phyloP scores from a whole-genome alignment of 2,329 filamentous ascomycete species.

The Xylariaceae sp. region DNA sequence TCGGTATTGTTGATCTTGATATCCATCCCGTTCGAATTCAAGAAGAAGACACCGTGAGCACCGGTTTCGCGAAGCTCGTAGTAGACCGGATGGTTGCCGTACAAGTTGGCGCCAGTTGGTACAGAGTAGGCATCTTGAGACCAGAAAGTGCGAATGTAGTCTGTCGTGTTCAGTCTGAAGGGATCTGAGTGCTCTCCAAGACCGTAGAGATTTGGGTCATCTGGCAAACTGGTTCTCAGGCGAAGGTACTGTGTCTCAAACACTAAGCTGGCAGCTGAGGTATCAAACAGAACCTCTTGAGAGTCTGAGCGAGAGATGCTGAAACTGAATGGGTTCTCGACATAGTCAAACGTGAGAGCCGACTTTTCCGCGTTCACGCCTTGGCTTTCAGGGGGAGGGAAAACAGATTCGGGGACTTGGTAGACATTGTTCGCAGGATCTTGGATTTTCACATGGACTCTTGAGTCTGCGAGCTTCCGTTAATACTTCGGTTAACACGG shows the following conservation, averaged over 20 bases:
- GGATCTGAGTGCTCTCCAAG: conserved; percentile 74
- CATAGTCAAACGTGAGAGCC: conserved; percentile 33
- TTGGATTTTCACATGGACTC: conserved; percentile 72
- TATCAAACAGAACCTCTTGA: conserved; percentile 62
- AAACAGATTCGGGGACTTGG: conserved; percentile 66
- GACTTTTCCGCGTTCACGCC: conserved; percentile 17
- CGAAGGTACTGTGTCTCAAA: conserved; percentile 78
- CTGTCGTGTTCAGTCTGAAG: conserved; percentile 62
- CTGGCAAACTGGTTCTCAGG: conserved; percentile 65
- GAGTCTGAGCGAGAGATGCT: conserved; percentile 35
- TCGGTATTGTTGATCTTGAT: conserved; percentile 65
- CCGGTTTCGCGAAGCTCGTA: conserved; percentile 62
- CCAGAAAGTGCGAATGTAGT: conserved; percentile 69
- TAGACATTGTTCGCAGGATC: conserved; percentile 68
- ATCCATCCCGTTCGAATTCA: conserved; percentile 75
- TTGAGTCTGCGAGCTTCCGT: conserved; percentile 43
- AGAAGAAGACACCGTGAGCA: conserved; percentile 63
- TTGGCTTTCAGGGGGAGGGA: conserved; percentile 52
- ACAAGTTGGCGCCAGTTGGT: conserved; percentile 62
- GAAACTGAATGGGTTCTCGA: conserved; percentile 39
- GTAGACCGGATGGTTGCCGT: conserved; percentile 72
- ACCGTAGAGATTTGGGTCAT: conserved; percentile 69
- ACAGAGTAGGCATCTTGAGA: conserved; percentile 62
- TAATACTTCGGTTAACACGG: conserved; percentile 7
- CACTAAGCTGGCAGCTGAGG: conserved; percentile 60